phyloP scores from a whole-genome alignment of 148 eudicot genomes.

The Polygonum aviculare region DNA sequence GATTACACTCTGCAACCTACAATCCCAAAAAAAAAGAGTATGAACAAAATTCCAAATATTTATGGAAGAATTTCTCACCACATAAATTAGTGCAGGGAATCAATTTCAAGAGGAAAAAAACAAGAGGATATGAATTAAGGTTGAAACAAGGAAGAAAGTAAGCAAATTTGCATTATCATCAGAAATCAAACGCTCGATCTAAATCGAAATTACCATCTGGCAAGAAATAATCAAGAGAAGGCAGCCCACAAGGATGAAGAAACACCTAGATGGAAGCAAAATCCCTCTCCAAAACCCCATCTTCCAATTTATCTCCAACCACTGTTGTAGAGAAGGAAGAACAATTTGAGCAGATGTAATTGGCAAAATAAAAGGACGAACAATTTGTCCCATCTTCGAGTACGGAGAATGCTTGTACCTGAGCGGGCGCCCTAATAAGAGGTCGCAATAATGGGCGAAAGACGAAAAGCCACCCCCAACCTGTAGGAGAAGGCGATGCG shows the following conservation, averaged over 20 bases:
- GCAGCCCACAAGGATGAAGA: slow-evolving; percentile 56
- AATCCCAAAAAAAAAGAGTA: neutral
- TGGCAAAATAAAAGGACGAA: too few species aligned
- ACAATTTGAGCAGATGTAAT: too few species aligned
- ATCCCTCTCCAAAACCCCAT: slow-evolving; percentile 15
- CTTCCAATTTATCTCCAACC: slow-evolving; percentile 20
- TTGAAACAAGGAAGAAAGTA: too few species aligned
- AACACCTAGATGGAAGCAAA: neutral
- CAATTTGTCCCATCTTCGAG: too few species aligned
- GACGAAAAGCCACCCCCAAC: too few species aligned
- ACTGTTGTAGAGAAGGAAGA: neutral
- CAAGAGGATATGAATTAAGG: too few species aligned
- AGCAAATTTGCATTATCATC: too few species aligned
- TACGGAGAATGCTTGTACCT: too few species aligned
- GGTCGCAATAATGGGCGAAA: too few species aligned
- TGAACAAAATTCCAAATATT: neutral
- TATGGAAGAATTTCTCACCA: neutral
- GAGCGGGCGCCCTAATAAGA: too few species aligned
- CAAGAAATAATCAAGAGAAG: slow-evolving; percentile 56
- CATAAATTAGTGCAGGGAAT: neutral
- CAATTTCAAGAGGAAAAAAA: neutral
- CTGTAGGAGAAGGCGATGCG: too few species aligned
- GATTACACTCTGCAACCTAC: neutral
- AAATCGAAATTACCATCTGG: slow-evolving; percentile 44
- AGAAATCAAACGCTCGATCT: neutral